Evolutionary conservation across 768 basidiomycete species (phyloP).

Genomic region (Suillus lakei): DNA sequence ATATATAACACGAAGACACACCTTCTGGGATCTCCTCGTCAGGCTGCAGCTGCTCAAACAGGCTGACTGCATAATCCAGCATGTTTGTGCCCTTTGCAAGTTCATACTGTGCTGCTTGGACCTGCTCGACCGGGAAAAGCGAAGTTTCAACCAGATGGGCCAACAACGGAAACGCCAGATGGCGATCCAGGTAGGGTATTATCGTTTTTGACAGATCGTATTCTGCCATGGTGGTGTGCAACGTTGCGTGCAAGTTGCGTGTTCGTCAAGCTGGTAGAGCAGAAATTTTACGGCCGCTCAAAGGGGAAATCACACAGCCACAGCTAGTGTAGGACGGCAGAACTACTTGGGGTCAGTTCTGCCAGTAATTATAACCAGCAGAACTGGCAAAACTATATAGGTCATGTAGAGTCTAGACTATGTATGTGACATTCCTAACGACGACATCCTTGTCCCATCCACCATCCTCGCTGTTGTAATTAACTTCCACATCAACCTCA

Average conservation of each 20-base stretch:
- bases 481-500: no score
- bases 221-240: conserved; percentile 68
- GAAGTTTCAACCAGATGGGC: conserved; percentile 81
- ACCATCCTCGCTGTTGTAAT: no score
- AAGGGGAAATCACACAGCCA: conserved; percentile 30
- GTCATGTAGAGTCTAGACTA: no score
- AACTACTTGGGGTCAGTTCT: no score
- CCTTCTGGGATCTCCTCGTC: conserved; percentile 72
- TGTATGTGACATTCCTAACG: no score
- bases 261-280: neutral
- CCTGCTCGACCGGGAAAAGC: conserved; percentile 77
- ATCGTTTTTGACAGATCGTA: conserved; percentile 91
- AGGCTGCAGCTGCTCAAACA: conserved; percentile 81
- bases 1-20: conserved; percentile 35
- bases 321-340: no score
- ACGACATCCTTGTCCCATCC: no score
- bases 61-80: conserved; percentile 88
- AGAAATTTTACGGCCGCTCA: conserved; percentile 18
- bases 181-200: conserved; percentile 92
- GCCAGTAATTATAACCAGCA: no score
- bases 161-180: conserved; percentile 92
- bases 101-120: conserved; percentile 94
- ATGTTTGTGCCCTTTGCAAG: conserved; percentile 97
- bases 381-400: no score
- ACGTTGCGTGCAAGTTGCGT: neutral